Evolutionary conservation across 192 early-diverging fungal species (phyloP).

Genomic region (Cladochytrium replicatum): DNA sequence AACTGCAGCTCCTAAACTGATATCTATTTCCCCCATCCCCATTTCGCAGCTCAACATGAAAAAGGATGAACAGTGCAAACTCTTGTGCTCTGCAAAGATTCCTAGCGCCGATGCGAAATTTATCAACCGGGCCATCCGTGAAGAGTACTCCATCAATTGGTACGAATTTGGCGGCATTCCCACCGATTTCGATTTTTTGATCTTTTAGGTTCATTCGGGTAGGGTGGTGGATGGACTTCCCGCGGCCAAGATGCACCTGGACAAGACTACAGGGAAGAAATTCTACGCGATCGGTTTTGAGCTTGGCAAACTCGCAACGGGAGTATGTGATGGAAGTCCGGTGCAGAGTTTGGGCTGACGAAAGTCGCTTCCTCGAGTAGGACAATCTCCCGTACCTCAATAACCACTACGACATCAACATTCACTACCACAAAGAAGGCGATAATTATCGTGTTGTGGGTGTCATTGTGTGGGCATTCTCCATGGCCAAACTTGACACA

Average conservation of each 20-base stretch:
- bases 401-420: constrained; percentile 82
- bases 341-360: constrained; percentile 2
- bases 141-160: constrained; percentile 34
- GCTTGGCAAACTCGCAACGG: constrained; percentile 42
- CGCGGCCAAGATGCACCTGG: constrained; percentile 35
- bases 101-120: constrained; percentile 65
- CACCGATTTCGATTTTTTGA: neutral
- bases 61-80: constrained; percentile 44
- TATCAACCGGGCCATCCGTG: constrained; percentile 60
- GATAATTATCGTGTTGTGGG: constrained; percentile 75
- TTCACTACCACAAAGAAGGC: constrained; percentile 54
- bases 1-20: too few relatives aligned
- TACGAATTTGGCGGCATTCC: neutral
- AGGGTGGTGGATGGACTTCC: constrained; percentile 83
- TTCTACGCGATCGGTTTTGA: constrained; percentile 72
- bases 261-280: constrained; percentile 38
- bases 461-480: constrained; percentile 65
- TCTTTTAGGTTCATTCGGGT: too few relatives aligned
- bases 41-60: constrained; percentile 50
- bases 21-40: neutral
- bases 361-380: neutral
- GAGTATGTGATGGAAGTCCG: neutral
- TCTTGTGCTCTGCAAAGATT: constrained; percentile 54
- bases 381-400: constrained; percentile 41
- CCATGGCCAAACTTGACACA: too few relatives aligned